phyloP scores from a whole-genome alignment of 176 grass and related monocot species.

The Poa annua region DNA sequence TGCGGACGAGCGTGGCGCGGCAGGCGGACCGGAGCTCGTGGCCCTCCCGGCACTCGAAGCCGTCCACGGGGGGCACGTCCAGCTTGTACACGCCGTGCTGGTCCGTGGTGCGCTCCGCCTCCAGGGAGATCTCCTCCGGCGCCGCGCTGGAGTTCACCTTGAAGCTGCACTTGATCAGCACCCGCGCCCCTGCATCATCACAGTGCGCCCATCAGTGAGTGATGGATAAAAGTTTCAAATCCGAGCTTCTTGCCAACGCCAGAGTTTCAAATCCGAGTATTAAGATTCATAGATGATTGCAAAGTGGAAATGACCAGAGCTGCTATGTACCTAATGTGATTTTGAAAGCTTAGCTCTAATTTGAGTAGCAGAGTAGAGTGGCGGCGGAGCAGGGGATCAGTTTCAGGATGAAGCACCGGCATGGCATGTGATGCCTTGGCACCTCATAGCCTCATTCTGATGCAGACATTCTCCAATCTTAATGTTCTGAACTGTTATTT shows the following conservation, averaged over 20 bases:
- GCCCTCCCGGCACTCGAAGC: constrained; percentile 85
- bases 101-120: constrained; percentile 89
- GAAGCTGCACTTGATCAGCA: constrained; percentile 86
- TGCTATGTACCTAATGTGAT: neutral
- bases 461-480: neutral
- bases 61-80: constrained; percentile 75
- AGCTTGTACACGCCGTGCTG: constrained; percentile 92
- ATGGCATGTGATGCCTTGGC: neutral
- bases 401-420: neutral
- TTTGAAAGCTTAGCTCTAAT: neutral
- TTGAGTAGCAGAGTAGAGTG: constrained; percentile 9
- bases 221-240: neutral
- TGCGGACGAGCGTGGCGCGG: constrained; percentile 74
- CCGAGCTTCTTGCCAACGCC: neutral
- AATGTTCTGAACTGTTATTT: neutral
- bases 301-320: neutral
- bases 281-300: neutral
- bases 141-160: constrained; percentile 63
- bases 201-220: neutral
- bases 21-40: constrained; percentile 75
- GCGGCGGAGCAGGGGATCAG: neutral
- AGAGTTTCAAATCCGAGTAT: neutral
- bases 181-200: constrained; percentile 64
- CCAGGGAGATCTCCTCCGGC: constrained; percentile 72
- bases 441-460: neutral